phyloP scores from a whole-genome alignment of 139 green algal genomes.

The Chlamydomonas sp. region DNA sequence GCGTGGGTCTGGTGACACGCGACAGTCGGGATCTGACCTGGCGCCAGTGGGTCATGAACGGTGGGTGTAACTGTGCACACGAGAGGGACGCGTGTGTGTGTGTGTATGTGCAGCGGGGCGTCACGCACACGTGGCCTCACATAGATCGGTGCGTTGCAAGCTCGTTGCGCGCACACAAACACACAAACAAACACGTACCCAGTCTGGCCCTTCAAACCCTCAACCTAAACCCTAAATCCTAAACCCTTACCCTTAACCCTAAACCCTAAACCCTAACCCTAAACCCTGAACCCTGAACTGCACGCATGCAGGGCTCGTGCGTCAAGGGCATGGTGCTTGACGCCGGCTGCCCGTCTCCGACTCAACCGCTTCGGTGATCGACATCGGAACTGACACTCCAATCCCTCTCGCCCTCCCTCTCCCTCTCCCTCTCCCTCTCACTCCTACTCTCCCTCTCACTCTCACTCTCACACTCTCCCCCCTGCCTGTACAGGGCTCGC shows the following conservation, averaged over 20 bases:
- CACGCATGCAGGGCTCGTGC: no score
- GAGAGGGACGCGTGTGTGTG: background rate
- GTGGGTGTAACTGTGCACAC: background rate
- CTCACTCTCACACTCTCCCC: no score
- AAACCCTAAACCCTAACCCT: no score
- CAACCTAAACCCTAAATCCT: no score
- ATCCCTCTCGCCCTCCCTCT: background rate
- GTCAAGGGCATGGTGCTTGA: background rate
- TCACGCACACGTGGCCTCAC: background rate
- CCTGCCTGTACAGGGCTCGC: no score
- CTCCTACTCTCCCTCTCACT: no score
- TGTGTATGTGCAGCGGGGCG: background rate
- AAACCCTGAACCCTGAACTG: no score
- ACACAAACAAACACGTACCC: no score
- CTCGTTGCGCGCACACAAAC: no score
- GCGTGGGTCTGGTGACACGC: background rate
- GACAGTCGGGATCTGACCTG: background rate
- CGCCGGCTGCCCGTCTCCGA: background rate
- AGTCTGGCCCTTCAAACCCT: no score
- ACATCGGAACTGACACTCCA: background rate
- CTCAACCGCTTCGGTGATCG: background rate
- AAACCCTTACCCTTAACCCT: no score
- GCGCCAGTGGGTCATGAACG: constrained; percentile 1
- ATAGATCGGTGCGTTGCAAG: background rate
- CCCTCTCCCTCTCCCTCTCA: background rate